Base-by-base conservation (phyloP, 2,329 filamentous ascomycete genomes). In the Fusarium cyanostomum region DNA sequence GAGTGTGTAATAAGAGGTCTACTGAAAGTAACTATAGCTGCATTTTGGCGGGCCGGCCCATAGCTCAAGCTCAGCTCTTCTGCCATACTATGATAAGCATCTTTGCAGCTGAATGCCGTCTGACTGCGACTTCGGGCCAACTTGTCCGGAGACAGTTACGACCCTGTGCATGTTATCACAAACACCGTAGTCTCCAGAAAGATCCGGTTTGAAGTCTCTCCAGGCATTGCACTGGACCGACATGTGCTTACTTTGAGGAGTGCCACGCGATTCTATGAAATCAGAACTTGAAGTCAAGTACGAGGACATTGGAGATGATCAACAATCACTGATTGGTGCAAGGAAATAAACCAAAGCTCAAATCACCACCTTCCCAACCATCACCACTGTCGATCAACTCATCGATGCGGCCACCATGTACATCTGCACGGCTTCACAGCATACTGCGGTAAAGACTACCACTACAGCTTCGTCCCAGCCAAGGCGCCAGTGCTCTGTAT, bases 361-460 rank as follows among this genome's bases (percentile, higher is more conserved):
- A 13, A 56, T 66, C 12, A 30, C 50, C 1, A 51, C 43, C 0
- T 66, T 66, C 18, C 59, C 63, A 0, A 60, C 52, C 13, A 66
- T 66, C 34, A 66, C 45, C 4, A 66, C 62, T 1, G 15, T 66
- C 0, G 58, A 66, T 0, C 51, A 66, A n/a, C 51, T 66, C 21
- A 52, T 66, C 3, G 62, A 66, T 1, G 63, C 62, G 0, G 63
- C 60, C 2, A 66, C 63, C 15, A 66, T 66, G 63, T 66, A 58
- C 15, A 63, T 66, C 2, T 62, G 66, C 41, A 66, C 48, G 1
- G 58, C 63, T 1, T 66, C 62, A 0, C 63, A 66, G 21, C 63
- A 66, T 8, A 66, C 58, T 0, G 62, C 62, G 0, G 63, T 66
- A n/a, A 66, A 4, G 44, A 66, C 31, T 66, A 66, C 31, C 66